phyloP scores from a whole-genome alignment of 225 moss, liverwort and hornwort species.

The Antitrichia curtipendula region DNA sequence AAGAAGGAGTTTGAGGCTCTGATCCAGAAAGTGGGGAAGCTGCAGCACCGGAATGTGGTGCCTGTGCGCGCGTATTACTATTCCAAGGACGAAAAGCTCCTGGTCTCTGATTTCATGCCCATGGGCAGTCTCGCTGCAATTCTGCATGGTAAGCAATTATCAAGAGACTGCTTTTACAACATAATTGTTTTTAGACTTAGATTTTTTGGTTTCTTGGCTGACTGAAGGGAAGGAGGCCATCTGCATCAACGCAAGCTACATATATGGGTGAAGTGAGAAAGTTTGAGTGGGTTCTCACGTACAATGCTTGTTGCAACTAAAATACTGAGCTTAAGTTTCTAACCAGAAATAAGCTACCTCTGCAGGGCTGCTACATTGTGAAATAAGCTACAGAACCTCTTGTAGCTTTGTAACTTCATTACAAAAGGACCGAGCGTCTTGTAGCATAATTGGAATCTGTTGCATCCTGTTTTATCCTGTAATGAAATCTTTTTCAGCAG shows the following conservation, averaged over 20 bases:
- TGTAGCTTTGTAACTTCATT: background rate
- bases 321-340: background rate
- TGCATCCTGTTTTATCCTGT: background rate
- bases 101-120: conserved; percentile 74
- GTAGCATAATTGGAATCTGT: background rate
- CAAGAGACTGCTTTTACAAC: background rate
- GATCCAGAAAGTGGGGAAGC: conserved; percentile 50
- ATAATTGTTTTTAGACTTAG: background rate
- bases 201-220: background rate
- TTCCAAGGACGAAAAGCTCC: conserved; percentile 71
- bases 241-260: background rate
- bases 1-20: conserved; percentile 61
- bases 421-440: background rate
- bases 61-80: conserved; percentile 67
- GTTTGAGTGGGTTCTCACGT: background rate
- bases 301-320: background rate
- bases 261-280: background rate
- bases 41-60: conserved; percentile 64
- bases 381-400: background rate
- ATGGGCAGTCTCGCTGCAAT: conserved; percentile 60
- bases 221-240: background rate
- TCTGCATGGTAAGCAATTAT: conserved; percentile 46
- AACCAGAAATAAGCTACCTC: background rate
- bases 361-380: background rate
- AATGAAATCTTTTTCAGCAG: background rate